These are phyloP conservation scores for Oryza coarctata DNA, from an alignment of 176 grass and related monocot species.

Conservation along the genomic window DNA sequence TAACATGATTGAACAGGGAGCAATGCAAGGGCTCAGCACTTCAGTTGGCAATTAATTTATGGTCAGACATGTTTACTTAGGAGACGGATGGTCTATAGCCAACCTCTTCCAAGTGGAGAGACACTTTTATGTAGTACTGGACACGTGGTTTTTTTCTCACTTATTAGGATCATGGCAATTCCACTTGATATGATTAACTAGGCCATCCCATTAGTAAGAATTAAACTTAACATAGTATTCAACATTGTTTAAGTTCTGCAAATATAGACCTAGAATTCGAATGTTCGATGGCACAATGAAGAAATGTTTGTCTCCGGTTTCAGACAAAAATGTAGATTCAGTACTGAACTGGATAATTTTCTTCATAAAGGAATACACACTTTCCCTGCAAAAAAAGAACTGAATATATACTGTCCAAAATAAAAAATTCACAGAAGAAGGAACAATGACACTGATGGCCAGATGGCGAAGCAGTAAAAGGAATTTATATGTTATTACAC, in stretches of 20 bases:
- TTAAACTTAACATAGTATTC: background rate
- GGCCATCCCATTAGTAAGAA: background rate
- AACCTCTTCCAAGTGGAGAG: constrained; percentile 40
- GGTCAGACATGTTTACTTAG: constrained; percentile 29
- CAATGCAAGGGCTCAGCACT: background rate
- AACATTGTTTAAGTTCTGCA: background rate
- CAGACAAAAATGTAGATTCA: background rate
- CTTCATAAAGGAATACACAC: too few relatives aligned
- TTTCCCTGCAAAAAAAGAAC: too few relatives aligned
- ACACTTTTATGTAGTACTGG: background rate
- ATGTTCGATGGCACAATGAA: too few relatives aligned
- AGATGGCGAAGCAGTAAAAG: too few relatives aligned
- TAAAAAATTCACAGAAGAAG: background rate
- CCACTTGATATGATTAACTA: background rate
- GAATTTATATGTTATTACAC: too few relatives aligned
- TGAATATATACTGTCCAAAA: background rate
- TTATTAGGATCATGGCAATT: background rate
- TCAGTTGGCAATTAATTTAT: background rate
- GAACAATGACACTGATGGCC: too few relatives aligned
- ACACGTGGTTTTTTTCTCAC: too few relatives aligned
- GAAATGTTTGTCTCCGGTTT: background rate
- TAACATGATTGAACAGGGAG: constrained; percentile 25
- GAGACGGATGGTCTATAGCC: constrained; percentile 53
- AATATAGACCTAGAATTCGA: background rate
- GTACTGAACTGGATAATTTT: background rate